These are phyloP conservation scores for Pseudevernia furfuracea DNA, from an alignment of 495 filamentous ascomycete species.

Conservation along the genomic window DNA sequence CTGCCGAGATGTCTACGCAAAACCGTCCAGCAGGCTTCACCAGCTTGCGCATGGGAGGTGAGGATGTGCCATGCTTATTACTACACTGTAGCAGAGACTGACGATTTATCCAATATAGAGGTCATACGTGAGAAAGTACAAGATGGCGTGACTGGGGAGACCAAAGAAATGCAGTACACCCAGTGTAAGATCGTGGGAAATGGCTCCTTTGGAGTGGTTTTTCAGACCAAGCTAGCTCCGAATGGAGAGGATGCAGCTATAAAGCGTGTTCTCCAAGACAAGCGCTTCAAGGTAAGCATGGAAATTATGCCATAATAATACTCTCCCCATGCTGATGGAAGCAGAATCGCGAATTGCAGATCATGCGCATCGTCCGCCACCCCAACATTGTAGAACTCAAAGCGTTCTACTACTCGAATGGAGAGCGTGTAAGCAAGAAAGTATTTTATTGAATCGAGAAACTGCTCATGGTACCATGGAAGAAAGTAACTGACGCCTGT, in stretches of 20 bases:
- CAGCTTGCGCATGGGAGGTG: constrained; percentile 76
- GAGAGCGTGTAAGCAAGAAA: constrained; percentile 70
- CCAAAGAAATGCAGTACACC: constrained; percentile 92
- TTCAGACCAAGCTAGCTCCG: constrained; percentile 96
- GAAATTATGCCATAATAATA: constrained; percentile 1
- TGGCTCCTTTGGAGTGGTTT: constrained; percentile 96
- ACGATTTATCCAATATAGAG: constrained; percentile 48
- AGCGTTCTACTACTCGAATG: constrained; percentile 99
- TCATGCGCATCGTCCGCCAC: constrained; percentile 98
- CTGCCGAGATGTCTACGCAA: constrained; percentile 54
- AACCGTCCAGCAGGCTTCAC: constrained; percentile 69
- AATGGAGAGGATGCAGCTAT: constrained; percentile 97
- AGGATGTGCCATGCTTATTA: constrained; percentile 31
- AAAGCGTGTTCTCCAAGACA: constrained; percentile 96
- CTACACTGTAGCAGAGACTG: constrained; percentile 23
- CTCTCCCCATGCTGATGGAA: constrained; percentile 31
- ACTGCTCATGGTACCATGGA: not conserved
- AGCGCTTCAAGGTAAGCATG: constrained; percentile 83
- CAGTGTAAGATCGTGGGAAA: constrained; percentile 99
- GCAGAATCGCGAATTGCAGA: constrained; percentile 96
- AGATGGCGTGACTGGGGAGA: constrained; percentile 93
- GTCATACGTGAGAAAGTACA: constrained; percentile 98
- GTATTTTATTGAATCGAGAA: not conserved
- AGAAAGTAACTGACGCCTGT: constrained; percentile 17
- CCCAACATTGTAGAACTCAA: constrained; percentile 98